Evolutionary conservation across 495 filamentous ascomycete genomes (phyloP), one percentile per base, ranked within the genome.

Genomic region (Tetracladium setigerum): DNA sequence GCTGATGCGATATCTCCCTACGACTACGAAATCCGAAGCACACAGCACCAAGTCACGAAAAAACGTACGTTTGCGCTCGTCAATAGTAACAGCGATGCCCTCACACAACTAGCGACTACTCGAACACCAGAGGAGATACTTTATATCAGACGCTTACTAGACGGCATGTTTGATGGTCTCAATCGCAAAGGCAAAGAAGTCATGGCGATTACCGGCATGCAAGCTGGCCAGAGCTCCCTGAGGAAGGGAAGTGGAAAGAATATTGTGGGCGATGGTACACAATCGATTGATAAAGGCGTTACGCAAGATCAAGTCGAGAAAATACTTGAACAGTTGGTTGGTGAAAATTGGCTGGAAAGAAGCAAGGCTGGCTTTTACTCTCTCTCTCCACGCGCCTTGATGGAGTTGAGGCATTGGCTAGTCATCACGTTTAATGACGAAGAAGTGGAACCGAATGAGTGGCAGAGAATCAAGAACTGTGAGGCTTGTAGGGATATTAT

Each of bases 401-500:
- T 95, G 70, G 92, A 98, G 69, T 69, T 98, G 49, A 71, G 82
- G 41, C 68, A 72, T 9, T 97, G 89, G 82, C 73, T 98, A 39
- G 68, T 85, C 14, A 80, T 81, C 39, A 86, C 82, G 44, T 98
- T 95, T 57, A 96, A 96, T 62, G 79, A 78, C 18, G 71, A 72
- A 1, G 70, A 70, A 10, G 70, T 64, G 4, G 73, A 70, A 5
- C 68, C 73, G 1, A 71, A 70, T 12, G 76, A 74, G 31, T 76
- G 69, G 70, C 72, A 84, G 54, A 76, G 75, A 50, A 84, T 98
- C 61, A 95, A 92, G 76, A 78, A 81, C 49, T 98, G 92, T 65
- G 75, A 82, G 61, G 87, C 85, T 2, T 98, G 92, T 62, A 86
- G 79, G 64, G 89, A 96, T 62, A 85, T 97, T 46, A 77, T 96